These are phyloP conservation scores for Saitozyma podzolica DNA, from an alignment of 768 basidiomycete species.

Conservation along the genomic window DNA sequence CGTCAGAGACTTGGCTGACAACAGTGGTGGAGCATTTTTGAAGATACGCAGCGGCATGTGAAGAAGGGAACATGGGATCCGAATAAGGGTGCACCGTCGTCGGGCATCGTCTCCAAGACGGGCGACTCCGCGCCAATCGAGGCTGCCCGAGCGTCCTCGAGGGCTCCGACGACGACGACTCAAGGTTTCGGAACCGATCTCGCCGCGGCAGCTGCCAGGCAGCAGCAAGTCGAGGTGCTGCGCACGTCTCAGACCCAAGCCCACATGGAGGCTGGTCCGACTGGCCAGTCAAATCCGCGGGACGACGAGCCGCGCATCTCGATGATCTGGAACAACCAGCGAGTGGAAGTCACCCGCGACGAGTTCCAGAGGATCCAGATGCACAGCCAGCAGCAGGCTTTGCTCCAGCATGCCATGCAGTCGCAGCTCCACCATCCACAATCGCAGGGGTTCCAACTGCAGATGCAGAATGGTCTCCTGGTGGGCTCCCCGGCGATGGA, in stretches of 20 bases:
- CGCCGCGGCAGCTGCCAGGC: neutral
- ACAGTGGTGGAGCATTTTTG: neutral
- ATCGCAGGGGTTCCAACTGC: no score
- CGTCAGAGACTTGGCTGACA: neutral
- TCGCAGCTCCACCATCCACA: no score
- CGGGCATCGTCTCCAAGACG: no score
- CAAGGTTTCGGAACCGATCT: neutral
- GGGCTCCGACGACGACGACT: neutral
- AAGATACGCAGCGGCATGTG: neutral
- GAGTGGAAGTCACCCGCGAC: no score
- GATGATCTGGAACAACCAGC: no score
- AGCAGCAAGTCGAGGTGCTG: slow-evolving; percentile 9
- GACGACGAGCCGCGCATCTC: no score
- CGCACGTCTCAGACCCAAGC: slow-evolving; percentile 4
- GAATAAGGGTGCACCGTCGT: neutral
- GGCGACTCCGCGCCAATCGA: slow-evolving; percentile 2
- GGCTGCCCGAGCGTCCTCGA: slow-evolving; percentile 9
- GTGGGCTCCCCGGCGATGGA: no score
- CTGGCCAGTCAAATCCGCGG: neutral
- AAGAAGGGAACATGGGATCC: neutral
- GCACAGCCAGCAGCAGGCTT: no score
- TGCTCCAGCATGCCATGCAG: no score
- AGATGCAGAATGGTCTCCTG: no score
- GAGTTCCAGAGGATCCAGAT: no score
- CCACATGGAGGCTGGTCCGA: neutral